Evolutionary conservation across 768 basidiomycete genomes (phyloP).

Genomic region (Suillus americanus): DNA sequence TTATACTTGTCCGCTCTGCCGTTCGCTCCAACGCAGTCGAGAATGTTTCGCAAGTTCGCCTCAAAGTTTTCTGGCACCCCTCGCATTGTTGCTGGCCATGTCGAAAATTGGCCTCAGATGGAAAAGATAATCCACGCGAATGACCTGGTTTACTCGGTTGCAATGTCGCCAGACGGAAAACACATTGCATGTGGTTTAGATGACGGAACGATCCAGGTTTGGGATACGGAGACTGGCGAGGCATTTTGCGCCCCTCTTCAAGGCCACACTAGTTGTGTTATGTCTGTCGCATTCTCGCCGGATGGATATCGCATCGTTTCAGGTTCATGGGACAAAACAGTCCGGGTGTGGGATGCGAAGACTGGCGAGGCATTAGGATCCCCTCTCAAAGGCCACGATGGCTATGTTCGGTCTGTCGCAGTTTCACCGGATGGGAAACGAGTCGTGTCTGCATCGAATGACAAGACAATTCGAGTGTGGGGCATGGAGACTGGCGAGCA

Average conservation of each 20-base stretch:
- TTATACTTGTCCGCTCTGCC: no score
- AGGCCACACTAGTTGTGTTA: background rate
- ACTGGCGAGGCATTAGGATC: background rate
- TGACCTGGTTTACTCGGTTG: no score
- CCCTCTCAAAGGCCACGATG: background rate
- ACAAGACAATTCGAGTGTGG: background rate
- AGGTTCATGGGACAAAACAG: conserved; percentile 11
- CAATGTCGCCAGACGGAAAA: background rate
- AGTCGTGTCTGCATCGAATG: background rate
- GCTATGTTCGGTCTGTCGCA: background rate
- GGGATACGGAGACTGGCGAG: conserved; percentile 4
- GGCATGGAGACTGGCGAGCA: no score
- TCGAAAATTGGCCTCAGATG: conserved; percentile 3
- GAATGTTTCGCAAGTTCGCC: conserved; percentile 15
- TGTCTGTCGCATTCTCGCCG: background rate
- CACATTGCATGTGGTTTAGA: conserved; percentile 9
- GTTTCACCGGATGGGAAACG: background rate
- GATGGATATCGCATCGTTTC: conserved; percentile 13
- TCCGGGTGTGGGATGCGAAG: conserved; percentile 12
- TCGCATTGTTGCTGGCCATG: background rate
- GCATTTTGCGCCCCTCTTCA: background rate
- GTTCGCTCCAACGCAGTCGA: conserved; percentile 21
- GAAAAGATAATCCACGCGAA: no score
- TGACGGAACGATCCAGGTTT: conserved; percentile 5
- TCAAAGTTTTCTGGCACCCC: background rate